phyloP scores from a whole-genome alignment of 345 rosid species.

The Excoecaria cochinchinensis region DNA sequence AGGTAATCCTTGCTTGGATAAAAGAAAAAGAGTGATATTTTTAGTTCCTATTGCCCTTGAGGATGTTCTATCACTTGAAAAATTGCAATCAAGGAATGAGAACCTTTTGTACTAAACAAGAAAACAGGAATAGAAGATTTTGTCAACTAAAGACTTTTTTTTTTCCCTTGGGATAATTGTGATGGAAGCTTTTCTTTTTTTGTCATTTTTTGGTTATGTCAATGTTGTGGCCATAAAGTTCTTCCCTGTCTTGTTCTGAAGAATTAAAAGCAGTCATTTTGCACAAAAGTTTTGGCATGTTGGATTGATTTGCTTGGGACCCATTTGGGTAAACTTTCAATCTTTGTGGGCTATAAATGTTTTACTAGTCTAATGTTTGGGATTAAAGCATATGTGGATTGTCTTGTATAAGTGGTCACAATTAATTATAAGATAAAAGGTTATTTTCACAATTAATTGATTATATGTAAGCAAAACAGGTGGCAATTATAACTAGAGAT shows the following conservation, averaged over 20 bases:
- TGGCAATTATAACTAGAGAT: background rate
- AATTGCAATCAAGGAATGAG: background rate
- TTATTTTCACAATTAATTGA: background rate
- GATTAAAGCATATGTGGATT: background rate
- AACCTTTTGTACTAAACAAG: background rate
- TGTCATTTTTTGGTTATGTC: background rate
- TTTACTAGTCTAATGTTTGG: background rate
- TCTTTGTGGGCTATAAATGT: background rate
- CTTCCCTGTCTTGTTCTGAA: background rate
- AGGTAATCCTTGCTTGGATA: background rate
- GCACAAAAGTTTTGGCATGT: background rate
- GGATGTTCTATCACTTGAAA: conserved; percentile 4
- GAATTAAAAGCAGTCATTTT: background rate
- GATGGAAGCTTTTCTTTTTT: background rate
- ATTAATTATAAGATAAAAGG: background rate
- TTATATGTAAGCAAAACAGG: background rate
- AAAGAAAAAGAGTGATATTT: background rate
- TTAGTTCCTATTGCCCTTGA: background rate
- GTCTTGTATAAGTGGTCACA: background rate
- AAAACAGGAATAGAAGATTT: background rate
- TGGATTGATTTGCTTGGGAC: background rate
- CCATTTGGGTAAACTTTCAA: background rate
- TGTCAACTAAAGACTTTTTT: background rate
- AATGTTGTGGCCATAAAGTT: background rate
- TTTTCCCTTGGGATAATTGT: background rate